A percentile compares a stretch with the other conserved stretches of the same genome.
Evolutionary conservation across 2,329 filamentous ascomycete genomes (phyloP).

Genomic region (Aureobasidium sp.): DNA sequence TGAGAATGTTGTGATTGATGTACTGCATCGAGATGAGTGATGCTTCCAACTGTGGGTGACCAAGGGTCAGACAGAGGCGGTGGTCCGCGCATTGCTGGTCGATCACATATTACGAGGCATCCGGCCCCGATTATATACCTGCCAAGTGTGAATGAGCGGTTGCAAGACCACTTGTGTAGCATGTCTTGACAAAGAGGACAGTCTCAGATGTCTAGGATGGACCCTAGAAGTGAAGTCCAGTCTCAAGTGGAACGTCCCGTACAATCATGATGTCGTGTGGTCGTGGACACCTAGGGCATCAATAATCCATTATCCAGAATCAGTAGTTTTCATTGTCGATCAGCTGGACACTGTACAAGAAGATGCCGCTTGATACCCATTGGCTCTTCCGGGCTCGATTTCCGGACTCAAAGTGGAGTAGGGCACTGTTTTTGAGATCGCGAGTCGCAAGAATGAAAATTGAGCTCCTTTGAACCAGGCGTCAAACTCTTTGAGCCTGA

Average conservation of each 20-base stretch:
- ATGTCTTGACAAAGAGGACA: background rate
- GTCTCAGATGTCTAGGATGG: background rate
- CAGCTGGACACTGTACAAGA: slow-evolving; percentile 8
- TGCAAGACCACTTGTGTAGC: background rate
- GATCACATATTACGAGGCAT: background rate
- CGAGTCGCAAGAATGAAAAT: slow-evolving; percentile 1
- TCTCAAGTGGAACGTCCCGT: background rate
- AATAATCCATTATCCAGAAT: slow-evolving; percentile 3
- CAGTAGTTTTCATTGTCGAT: slow-evolving; percentile 5
- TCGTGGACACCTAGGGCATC: background rate
- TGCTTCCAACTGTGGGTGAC: background rate
- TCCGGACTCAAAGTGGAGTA: slow-evolving; percentile 11
- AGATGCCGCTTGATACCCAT: slow-evolving; percentile 5
- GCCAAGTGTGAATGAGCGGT: background rate
- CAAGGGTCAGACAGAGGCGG: background rate
- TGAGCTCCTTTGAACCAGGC: background rate
- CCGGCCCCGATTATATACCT: background rate
- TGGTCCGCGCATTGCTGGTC: background rate
- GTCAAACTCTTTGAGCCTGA: background rate
- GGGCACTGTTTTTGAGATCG: slow-evolving; percentile 4
- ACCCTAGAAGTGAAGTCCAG: background rate
- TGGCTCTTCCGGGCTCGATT: slow-evolving; percentile 3
- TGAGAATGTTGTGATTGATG: background rate
- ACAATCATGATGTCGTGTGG: background rate
- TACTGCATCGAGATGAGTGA: background rate